Evolutionary conservation across 78 protist species (phyloP).

Genomic region (slime mould (Dictyostelium discoideum)): dicty_2.7 NC_007088.5:6038501-6039000

Average conservation of each 20-base stretch:
- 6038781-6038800: neutral
- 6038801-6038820: neutral
- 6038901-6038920: neutral
- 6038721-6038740: neutral
- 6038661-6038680: neutral
- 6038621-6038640: slow-evolving; percentile 53
- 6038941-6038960: neutral
- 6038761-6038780: neutral
- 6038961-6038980: neutral
- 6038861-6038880: slow-evolving; percentile 1
- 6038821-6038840: slow-evolving; percentile 41
- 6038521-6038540: neutral
- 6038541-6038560: neutral
- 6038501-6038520: slow-evolving; percentile 39
- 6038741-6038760: neutral
- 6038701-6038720: neutral
- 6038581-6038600: slow-evolving; percentile 33
- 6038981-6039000: slow-evolving; percentile 14
- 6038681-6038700: neutral
- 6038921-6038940: neutral
- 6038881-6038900: neutral
- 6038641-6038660: slow-evolving; percentile 1
- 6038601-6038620: slow-evolving; percentile 56
- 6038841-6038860: slow-evolving; percentile 14
- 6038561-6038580: slow-evolving; percentile 61